Evolutionary conservation across 2,329 filamentous ascomycete genomes (phyloP), one percentile per base, ranked within the genome.

Genomic region (Byssothecium circinans): DNA sequence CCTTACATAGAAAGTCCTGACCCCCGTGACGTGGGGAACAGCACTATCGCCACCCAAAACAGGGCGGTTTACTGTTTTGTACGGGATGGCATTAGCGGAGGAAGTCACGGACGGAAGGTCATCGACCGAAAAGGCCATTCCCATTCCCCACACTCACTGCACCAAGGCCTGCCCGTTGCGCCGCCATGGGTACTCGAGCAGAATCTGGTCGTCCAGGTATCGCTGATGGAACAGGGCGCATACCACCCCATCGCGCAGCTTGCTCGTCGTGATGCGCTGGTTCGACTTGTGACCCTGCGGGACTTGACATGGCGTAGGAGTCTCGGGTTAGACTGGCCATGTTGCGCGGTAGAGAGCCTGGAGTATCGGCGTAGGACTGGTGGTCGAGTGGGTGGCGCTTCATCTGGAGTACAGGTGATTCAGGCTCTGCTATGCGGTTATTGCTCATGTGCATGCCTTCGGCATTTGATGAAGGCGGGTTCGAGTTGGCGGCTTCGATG

Each of bases 351-450:
- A 64, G 54, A 4, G 63, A 58, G n/a, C 54, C 56, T 22, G 63
- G 54, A 8, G 54, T 59, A n/a, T 71, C 64, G 1, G 47, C 44
- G 34, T 65, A 67, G 2, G 50, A 42, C 33, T 50, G 40, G 23
- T 64, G 65, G 17, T 67, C 64, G 20, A 51, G 53, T 14, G 66
- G 63, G 45, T 65, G 60, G 29, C 67, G 61, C 49, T 71, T 72
- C 60, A 71, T 66, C 20, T 71, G 68, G 30, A 71, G 41, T 4
- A 71, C 65, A 4, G 69, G 69, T 7, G 68, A 71, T 40, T 70
- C 67, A 15, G 68, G 67, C 19, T 69, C 66, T 15, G 53, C 56
- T 27, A 60, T 47, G 3, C 65, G 61, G 14, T 62, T 60, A 34
- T 65, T 64, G 12, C 47, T 51, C 32, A 59, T 57, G 8, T 57